Evolutionary conservation across 805 yeast genomes (phyloP).

Genomic region (Metschnikowia santaceciliae): DNA sequence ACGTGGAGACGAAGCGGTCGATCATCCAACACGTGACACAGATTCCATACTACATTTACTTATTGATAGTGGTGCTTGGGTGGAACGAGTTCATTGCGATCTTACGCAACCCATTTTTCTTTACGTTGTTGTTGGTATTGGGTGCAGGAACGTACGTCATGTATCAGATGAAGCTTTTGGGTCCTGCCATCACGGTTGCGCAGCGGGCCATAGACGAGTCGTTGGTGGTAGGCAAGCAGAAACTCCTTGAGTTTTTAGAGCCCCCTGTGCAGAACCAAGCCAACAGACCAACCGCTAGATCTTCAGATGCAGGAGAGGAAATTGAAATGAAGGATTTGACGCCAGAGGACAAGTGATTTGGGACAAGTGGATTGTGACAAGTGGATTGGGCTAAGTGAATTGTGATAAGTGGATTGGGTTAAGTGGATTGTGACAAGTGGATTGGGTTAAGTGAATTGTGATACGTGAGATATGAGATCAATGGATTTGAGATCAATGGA

Average conservation of each 20-base stretch:
- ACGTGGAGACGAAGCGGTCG: conserved; percentile 85
- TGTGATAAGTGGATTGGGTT: not conserved
- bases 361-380: not conserved
- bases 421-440: not conserved
- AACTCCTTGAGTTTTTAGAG: conserved; percentile 54
- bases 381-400: not conserved
- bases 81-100: conserved; percentile 95
- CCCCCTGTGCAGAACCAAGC: conserved; percentile 14
- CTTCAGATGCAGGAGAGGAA: conserved; percentile 1
- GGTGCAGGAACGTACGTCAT: conserved; percentile 64
- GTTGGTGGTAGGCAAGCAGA: conserved; percentile 52
- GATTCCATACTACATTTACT: conserved; percentile 80
- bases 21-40: conserved; percentile 71
- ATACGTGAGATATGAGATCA: not conserved
- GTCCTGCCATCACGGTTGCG: conserved; percentile 63
- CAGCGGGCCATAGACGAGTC: conserved; percentile 57
- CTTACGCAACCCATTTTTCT: conserved; percentile 78
- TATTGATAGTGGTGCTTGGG: conserved; percentile 70
- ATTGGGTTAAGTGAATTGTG: not conserved
- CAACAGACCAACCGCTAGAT: too few relatives aligned
- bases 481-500: too few relatives aligned
- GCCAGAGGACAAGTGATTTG: not conserved
- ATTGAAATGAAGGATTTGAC: conserved; percentile 18
- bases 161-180: conserved; percentile 67
- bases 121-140: conserved; percentile 54